A percentile compares a stretch with the other conserved stretches of the same genome.
phyloP scores from a whole-genome alignment of 2,329 filamentous ascomycete species.

The Fusarium bactridioides region DNA sequence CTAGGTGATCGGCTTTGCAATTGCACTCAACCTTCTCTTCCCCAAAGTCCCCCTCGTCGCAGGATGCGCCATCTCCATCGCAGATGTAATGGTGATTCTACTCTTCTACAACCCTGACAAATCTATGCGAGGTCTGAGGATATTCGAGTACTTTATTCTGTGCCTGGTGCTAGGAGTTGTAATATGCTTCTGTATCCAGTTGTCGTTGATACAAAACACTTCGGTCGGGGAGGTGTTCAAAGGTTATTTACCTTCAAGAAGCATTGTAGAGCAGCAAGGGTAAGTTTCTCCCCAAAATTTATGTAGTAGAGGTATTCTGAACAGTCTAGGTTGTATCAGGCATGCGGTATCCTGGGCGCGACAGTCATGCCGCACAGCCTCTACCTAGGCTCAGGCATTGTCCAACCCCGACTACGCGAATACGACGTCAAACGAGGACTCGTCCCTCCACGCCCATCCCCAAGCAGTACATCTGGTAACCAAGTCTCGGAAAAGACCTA shows the following conservation, averaged over 20 bases:
- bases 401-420: constrained; percentile 70
- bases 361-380: constrained; percentile 77
- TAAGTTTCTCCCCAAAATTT: constrained; percentile 22
- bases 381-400: constrained; percentile 74
- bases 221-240: constrained; percentile 66
- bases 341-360: constrained; percentile 79
- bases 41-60: constrained; percentile 71
- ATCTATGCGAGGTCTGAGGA: constrained; percentile 64
- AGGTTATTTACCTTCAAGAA: constrained; percentile 69
- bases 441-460: not conserved
- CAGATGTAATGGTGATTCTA: constrained; percentile 73
- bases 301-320: accelerated
- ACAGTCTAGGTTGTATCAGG: constrained; percentile 58
- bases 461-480: not conserved
- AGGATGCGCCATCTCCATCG: constrained; percentile 72
- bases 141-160: constrained; percentile 70
- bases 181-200: constrained; percentile 74
- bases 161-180: constrained; percentile 72
- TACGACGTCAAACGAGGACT: constrained; percentile 55
- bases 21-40: constrained; percentile 72
- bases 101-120: constrained; percentile 70
- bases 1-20: constrained; percentile 73
- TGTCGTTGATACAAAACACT: constrained; percentile 67
- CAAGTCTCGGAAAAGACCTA: constrained; percentile 56
- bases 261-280: constrained; percentile 66